These are phyloP conservation scores for Taiozyma sp. DNA, from an alignment of 1,139 yeast species.

Conservation along the genomic window DNA sequence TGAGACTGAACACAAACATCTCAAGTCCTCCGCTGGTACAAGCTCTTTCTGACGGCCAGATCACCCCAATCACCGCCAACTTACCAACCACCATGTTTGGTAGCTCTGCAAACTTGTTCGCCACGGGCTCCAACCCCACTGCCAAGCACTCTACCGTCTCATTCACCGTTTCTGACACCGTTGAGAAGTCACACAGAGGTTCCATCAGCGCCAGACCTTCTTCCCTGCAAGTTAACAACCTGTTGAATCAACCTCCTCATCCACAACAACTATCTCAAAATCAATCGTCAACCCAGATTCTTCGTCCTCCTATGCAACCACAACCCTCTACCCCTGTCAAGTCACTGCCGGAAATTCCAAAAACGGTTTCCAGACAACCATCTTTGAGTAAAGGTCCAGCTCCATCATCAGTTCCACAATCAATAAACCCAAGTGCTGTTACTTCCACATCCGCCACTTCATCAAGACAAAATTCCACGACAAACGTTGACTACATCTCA, in stretches of 20 bases:
- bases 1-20: not conserved
- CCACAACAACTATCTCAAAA: constrained; percentile 3
- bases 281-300: constrained; percentile 6
- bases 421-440: constrained; percentile 17
- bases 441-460: constrained; percentile 16
- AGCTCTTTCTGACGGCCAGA: not conserved
- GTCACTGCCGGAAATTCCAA: not conserved
- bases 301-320: constrained; percentile 2
- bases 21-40: constrained; percentile 1
- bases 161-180: constrained; percentile 28
- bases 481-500: constrained; percentile 16
- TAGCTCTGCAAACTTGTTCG: not conserved
- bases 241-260: constrained; percentile 7
- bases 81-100: constrained; percentile 1
- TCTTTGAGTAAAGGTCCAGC: not conserved
- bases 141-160: constrained; percentile 21
- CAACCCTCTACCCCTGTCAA: not conserved
- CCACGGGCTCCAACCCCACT: not conserved
- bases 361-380: constrained; percentile 7
- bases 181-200: constrained; percentile 39
- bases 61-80: not conserved
- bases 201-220: constrained; percentile 43
- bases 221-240: constrained; percentile 21
- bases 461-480: constrained; percentile 23
- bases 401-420: constrained; percentile 1